Conservation (phyloP, 805 yeast species). For the Cyberlindnera bimundalis region DNA sequence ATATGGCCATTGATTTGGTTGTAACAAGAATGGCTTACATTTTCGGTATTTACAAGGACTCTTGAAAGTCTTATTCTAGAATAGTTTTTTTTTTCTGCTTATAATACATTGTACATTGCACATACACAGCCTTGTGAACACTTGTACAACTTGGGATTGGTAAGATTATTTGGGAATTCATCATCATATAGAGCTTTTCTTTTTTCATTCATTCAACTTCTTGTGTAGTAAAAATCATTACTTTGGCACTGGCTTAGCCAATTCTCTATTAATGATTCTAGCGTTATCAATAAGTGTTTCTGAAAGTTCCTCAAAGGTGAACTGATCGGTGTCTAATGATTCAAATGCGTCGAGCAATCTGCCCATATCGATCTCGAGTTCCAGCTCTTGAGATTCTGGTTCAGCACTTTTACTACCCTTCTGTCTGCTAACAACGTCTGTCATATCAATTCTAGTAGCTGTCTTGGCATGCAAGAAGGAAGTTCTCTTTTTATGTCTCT, state of each 20-base stretch:
- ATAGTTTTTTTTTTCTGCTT: no score
- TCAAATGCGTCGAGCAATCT: slow-evolving; percentile 40
- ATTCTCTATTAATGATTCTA: slow-evolving; percentile 35
- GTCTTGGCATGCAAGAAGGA: slow-evolving; percentile 75
- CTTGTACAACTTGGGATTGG: no score
- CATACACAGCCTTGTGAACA: no score
- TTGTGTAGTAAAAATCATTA: no score
- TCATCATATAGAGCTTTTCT: no score
- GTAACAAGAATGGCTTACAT: slow-evolving; percentile 87
- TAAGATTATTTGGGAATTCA: no score
- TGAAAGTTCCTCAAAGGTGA: slow-evolving; percentile 55
- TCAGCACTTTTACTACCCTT: slow-evolving; percentile 27
- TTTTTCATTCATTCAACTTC: no score
- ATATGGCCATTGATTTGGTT: slow-evolving; percentile 91
- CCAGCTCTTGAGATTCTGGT: slow-evolving; percentile 41
- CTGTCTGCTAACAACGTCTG: slow-evolving; percentile 43
- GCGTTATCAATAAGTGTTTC: slow-evolving; percentile 60
- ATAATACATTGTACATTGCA: no score
- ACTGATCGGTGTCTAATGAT: slow-evolving; percentile 41
- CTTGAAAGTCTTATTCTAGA: slow-evolving; percentile 3
- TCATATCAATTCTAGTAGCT: slow-evolving; percentile 68
- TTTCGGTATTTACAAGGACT: slow-evolving; percentile 69
- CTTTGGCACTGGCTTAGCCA: slow-evolving; percentile 16
- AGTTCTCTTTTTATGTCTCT: slow-evolving; percentile 68
- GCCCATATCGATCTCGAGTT: slow-evolving; percentile 47